phyloP scores from a whole-genome alignment of 2,329 filamentous ascomycete genomes.

The Monosporascus ibericus region DNA sequence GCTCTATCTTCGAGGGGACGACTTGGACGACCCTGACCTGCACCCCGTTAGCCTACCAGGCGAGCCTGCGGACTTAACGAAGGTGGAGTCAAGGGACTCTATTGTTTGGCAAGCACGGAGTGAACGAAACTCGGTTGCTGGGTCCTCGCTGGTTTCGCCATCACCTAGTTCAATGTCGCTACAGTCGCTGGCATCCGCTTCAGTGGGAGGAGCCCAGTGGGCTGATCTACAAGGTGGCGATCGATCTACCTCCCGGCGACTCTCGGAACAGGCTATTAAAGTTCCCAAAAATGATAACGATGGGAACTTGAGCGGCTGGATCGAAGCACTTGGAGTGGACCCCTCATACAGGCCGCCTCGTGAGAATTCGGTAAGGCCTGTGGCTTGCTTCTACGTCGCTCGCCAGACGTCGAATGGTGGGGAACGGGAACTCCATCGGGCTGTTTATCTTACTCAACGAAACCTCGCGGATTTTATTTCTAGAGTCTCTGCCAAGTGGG shows the following conservation, averaged over 20 bases:
- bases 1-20: constrained; percentile 69
- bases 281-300: constrained; percentile 51
- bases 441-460: constrained; percentile 77
- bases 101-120: constrained; percentile 47
- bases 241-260: constrained; percentile 30
- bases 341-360: constrained; percentile 72
- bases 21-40: constrained; percentile 72
- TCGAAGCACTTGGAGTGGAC: constrained; percentile 90
- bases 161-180: constrained; percentile 61
- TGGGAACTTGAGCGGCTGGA: constrained; percentile 71
- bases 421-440: constrained; percentile 65
- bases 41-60: constrained; percentile 70
- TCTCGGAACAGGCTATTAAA: constrained; percentile 48
- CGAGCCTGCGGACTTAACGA: constrained; percentile 56
- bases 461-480: constrained; percentile 68
- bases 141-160: constrained; percentile 58
- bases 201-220: constrained; percentile 44
- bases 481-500: constrained; percentile 72
- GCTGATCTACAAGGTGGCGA: constrained; percentile 51
- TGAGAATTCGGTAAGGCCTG: constrained; percentile 62
- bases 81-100: constrained; percentile 42
- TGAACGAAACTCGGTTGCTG: constrained; percentile 51
- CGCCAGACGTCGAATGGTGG: constrained; percentile 45
- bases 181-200: constrained; percentile 47
- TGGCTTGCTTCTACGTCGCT: constrained; percentile 84